phyloP scores from a whole-genome alignment of 768 basidiomycete genomes.

The Suillus occidentalis region DNA sequence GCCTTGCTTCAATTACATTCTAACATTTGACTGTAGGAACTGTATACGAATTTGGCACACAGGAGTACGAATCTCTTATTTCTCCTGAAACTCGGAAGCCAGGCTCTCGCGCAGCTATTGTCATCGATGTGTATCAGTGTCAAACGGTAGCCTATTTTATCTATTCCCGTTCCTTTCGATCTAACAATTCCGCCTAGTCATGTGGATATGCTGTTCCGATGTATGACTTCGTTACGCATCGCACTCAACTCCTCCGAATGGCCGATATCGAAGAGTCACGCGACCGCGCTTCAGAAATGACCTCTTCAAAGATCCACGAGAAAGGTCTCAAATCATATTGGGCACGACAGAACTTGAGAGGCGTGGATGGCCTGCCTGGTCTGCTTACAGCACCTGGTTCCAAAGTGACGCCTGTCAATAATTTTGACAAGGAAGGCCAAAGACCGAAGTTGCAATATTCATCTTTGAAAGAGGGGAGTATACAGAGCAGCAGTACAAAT shows the following conservation, averaged over 20 bases:
- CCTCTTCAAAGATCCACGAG: conserved; percentile 4
- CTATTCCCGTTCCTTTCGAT: not conserved
- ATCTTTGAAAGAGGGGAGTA: not conserved
- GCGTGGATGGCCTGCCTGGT: conserved; percentile 61
- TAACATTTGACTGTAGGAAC: conserved; percentile 40
- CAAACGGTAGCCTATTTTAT: conserved; percentile 32
- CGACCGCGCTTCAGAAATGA: conserved; percentile 29
- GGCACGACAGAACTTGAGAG: conserved; percentile 45
- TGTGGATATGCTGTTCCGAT: conserved; percentile 68
- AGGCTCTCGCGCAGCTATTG: conserved; percentile 61
- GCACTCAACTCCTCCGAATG: conserved; percentile 48
- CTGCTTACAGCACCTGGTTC: conserved; percentile 31
- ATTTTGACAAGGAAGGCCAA: conserved; percentile 18
- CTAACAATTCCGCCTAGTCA: conserved; percentile 39
- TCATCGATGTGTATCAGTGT: conserved; percentile 62
- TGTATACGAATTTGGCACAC: conserved; percentile 61
- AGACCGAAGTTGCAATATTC: conserved; percentile 12
- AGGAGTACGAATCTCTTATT: conserved; percentile 58
- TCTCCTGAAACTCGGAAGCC: conserved; percentile 47
- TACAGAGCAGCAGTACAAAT: not conserved
- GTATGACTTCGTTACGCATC: conserved; percentile 57
- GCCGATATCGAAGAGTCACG: conserved; percentile 41
- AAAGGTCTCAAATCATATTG: conserved; percentile 55
- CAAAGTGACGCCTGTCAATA: conserved; percentile 13
- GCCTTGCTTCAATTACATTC: not conserved